Conservation (phyloP, 2,329 filamentous ascomycete genomes). For the Aureobasidium sp. region DNA sequence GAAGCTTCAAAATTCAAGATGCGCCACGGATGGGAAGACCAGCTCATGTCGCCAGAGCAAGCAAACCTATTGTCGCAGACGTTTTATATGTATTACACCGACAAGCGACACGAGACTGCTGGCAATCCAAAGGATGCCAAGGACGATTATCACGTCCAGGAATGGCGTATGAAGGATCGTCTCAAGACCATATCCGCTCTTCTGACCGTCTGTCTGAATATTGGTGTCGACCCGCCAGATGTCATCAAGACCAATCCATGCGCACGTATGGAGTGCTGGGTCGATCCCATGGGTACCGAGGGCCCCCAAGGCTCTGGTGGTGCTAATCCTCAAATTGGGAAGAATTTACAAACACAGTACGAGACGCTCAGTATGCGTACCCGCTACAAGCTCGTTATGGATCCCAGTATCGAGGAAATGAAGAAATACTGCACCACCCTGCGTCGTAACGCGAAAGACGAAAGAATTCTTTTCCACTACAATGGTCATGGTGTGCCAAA, state of each 20-base stretch:
- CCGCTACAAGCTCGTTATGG: conserved; percentile 94
- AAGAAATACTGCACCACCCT: conserved; percentile 92
- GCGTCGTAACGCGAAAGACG: conserved; percentile 87
- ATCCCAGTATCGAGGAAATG: conserved; percentile 94
- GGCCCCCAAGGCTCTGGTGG: conserved; percentile 49
- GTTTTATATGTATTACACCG: conserved; percentile 99
- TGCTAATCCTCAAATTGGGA: conserved; percentile 78
- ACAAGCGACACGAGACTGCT: conserved; percentile 93
- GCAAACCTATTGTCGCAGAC: conserved; percentile 78
- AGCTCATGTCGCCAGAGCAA: conserved; percentile 85
- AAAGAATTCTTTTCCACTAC: conserved; percentile 95
- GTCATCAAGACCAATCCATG: conserved; percentile 92
- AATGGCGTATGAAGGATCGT: conserved; percentile 96
- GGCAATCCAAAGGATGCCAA: conserved; percentile 63
- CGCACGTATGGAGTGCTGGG: conserved; percentile 93
- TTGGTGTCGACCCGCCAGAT: conserved; percentile 94
- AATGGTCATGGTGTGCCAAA: conserved; percentile 97
- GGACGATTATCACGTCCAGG: conserved; percentile 52
- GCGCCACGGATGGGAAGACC: conserved; percentile 86
- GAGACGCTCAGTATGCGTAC: conserved; percentile 91
- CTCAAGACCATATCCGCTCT: conserved; percentile 95
- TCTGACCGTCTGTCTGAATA: conserved; percentile 89
- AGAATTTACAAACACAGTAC: conserved; percentile 91
- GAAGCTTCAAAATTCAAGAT: conserved; percentile 37
- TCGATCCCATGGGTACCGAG: conserved; percentile 76